Base-by-base conservation (phyloP, 108 stramenopile species). In the Pinguiococcus pyrenoidosus region DNA sequence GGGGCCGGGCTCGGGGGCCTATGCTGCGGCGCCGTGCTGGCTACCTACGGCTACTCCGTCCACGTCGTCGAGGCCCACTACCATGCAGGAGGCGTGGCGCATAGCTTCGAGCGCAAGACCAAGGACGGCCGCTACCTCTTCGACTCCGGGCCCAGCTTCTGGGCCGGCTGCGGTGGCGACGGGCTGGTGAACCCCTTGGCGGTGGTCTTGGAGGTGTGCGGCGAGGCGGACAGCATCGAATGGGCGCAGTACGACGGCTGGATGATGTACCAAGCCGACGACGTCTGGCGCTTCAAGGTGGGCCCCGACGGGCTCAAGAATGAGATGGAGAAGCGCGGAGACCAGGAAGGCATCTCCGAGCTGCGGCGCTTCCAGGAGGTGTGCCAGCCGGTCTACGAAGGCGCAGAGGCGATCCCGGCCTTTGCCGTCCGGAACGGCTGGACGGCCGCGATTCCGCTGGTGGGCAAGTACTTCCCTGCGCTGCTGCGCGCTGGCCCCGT, bases 141-240 rank as follows among this genome's bases (percentile, higher is more conserved):
- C 54, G 87, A 89, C 46, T 81, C 82, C 13, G 88, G 85, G 0
- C 88, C 85, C n/a, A 75, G 73, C 28, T 80, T 87, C 46, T 89
- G 85, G 29, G 52, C 82, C 45, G 86, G 87, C 28, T 85, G 84
- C 47, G n/a, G n/a, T n/a, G n/a, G n/a, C n/a, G n/a, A n/a, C n/a
- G n/a, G n/a, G n/a, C n/a, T n/a, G n/a, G n/a, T n/a, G n/a, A n/a
- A n/a, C n/a, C n/a, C n/a, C n/a, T n/a, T n/a, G n/a, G n/a, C n/a
- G n/a, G n/a, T n/a, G n/a, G n/a, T n/a, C n/a, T n/a, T n/a, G n/a
- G n/a, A n/a, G n/a, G n/a, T n/a, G n/a, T n/a, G n/a, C n/a, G n/a
- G n/a, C n/a, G n/a, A n/a, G n/a, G n/a, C n/a, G n/a, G n/a, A n/a
- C n/a, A n/a, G n/a, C n/a, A n/a, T n/a, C n/a, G n/a, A n/a, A n/a